Base-by-base conservation (phyloP, 192 early-diverging fungal genomes). In the Umbelopsis vinacea region DNA sequence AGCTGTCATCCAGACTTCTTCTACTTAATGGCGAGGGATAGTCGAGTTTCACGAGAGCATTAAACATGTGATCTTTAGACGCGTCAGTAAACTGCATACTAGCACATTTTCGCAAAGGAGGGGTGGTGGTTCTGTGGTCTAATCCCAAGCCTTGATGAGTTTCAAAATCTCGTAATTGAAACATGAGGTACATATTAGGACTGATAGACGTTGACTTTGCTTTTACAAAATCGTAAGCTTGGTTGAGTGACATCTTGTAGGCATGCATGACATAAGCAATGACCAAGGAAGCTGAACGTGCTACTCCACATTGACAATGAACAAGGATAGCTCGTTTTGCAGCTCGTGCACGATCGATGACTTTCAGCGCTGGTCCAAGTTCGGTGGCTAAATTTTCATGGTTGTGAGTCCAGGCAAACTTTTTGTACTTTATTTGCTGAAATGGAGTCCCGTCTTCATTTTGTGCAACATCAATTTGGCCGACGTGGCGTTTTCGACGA, bases 261-360 rank as follows among this genome's bases (percentile, higher is more conserved):
- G 86, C 82, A 23, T 89, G 84, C 94, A 97, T 97, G 66, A 95
- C 91, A 80, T 94, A 96, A 4, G 92, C 94, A 66, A 97, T 93
- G 14, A 96, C 87, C 50, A 97, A 76, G 0, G 89, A 87, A 9
- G 95, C 95, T 23, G 94, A 96, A 60, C 96, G 83, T 22, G 96
- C 94, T 23, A 97, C 89, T 33, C 96, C 96, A 72, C 92, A 84
- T 74, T 95, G 92, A 84, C 96, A 97, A 71, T 93, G 90, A 10
- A 97, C 91, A 17, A 97, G 82, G 11, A 97, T 85, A 37, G 86
- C 79, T 48, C 83, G 68, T 47, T 86, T 85, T 12, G 71, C 53
- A 7, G 23, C 69, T 29, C 88, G 76, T 11, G 89, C 88, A 43
- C 71, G 75, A 71, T 93, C 87, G 71, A 96, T 95, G 70, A 84